Evolutionary conservation across 106 monocot genomes (phyloP), one percentile per base, ranked within the genome.

Genomic region (Platanthera guangdongensis): DNA sequence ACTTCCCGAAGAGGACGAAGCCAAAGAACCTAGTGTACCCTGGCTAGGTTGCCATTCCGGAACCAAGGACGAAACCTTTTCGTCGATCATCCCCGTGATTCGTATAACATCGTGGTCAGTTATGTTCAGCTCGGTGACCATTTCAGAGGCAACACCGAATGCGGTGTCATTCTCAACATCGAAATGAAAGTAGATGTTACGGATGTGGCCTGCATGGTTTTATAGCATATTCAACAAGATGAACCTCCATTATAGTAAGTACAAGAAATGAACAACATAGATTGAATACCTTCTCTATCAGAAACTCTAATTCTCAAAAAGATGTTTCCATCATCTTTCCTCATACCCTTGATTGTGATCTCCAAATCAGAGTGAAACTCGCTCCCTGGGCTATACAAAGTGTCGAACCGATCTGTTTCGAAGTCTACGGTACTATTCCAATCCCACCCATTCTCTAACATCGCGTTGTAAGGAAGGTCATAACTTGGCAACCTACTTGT

Each of bases 341-440:
- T 90, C 53, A 57, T 80, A 19, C 90, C 90, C n/a, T 83, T 78
- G 45, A 90, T 87, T 47, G 85, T 79, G 57, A 90, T 83, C 45
- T 85, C 81, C 9, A 85, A 57, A 76, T 90, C 60, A 19, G 30
- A 28, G 39, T 51, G 15, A 28, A 25, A 45, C 12, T 88, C 84
- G 22, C 86, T 84, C 14, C 83, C 80, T 13, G 75, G 73, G 18
- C 70, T 71, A 78, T 69, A 55, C 51, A 88, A 86, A 18, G 70
- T 48, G 8, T 78, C 81, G 39, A 60, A 60, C 19, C 59, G 6
- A 6, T 60, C 4, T 60, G 59, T 21, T 60, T 21, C 21, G 8
- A 7, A 60, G 5, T 60, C 59, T 7, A 6, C 8, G 18, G 21
- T n/a, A 25, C 25, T 25, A 39, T 39, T 39, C 39, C 39, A 60